Conservation (phyloP, 306 rosid species). For the Chamaecrista fasciculata region DNA sequence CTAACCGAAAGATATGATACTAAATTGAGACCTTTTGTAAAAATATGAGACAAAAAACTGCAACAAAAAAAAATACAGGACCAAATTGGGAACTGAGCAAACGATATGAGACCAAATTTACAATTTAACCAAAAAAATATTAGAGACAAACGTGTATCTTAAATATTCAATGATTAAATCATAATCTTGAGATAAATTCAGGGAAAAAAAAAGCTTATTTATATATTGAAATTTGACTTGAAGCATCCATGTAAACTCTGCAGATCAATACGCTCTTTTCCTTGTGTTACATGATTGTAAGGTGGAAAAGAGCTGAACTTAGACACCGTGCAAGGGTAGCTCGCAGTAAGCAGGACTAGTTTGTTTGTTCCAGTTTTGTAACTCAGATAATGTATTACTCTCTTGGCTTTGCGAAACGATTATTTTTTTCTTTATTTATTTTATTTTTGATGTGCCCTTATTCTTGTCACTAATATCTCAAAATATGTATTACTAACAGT, state of each 20-base stretch:
- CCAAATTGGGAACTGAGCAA: no score
- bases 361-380: conserved; percentile 10
- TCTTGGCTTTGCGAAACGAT: conserved; percentile 9
- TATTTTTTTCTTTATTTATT: no score
- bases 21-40: no score
- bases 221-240: conserved; percentile 13
- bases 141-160: no score
- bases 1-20: no score
- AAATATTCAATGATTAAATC: no score
- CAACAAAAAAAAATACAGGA: no score
- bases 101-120: no score
- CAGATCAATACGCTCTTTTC: conserved; percentile 92
- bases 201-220: no score
- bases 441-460: background rate
- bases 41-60: no score
- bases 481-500: background rate
- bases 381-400: conserved; percentile 23
- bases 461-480: background rate
- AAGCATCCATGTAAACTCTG: conserved; percentile 21
- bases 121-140: no score
- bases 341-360: conserved; percentile 68
- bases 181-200: no score
- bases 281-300: conserved; percentile 73
- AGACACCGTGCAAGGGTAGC: conserved; percentile 80
- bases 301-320: conserved; percentile 95